Percentiles rank a stretch among this genome's conserved stretches.
Evolutionary conservation across 345 rosid species (phyloP).

Genomic region (Eucalyptus globulus): DNA sequence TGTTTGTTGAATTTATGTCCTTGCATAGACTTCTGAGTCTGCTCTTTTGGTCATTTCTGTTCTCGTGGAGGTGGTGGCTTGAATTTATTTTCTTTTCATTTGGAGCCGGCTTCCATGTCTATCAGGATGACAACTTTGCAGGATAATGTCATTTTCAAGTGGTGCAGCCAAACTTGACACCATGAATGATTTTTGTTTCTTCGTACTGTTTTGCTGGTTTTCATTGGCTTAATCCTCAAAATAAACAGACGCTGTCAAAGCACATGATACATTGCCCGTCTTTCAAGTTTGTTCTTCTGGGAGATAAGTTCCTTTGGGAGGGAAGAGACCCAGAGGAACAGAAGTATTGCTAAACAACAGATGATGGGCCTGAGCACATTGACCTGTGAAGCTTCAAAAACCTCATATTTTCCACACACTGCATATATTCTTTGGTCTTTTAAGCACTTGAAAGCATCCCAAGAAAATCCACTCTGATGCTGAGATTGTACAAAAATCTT

Average conservation of each 20-base stretch:
- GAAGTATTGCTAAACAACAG: too few species aligned
- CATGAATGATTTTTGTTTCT: neutral
- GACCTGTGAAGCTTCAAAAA: too few species aligned
- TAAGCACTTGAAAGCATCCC: neutral
- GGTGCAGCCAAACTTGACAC: neutral
- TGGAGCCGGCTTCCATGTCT: neutral
- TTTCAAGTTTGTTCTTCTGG: too few species aligned
- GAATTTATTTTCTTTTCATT: neutral
- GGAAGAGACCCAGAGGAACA: too few species aligned
- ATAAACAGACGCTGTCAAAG: neutral
- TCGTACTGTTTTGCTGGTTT: neutral
- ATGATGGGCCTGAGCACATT: too few species aligned
- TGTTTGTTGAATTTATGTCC: too few species aligned
- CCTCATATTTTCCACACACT: too few species aligned
- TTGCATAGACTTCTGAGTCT: too few species aligned
- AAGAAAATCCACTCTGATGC: neutral
- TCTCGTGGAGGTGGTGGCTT: neutral
- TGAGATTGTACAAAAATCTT: neutral
- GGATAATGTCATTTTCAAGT: neutral
- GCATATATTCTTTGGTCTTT: neutral
- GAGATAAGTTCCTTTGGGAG: too few species aligned
- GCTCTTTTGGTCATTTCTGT: neutral
- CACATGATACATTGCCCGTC: neutral
- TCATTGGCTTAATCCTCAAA: neutral
- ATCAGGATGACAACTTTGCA: neutral